Conservation (phyloP, 2,329 filamentous ascomycete species). For the Apiospora malaysiana region DNA sequence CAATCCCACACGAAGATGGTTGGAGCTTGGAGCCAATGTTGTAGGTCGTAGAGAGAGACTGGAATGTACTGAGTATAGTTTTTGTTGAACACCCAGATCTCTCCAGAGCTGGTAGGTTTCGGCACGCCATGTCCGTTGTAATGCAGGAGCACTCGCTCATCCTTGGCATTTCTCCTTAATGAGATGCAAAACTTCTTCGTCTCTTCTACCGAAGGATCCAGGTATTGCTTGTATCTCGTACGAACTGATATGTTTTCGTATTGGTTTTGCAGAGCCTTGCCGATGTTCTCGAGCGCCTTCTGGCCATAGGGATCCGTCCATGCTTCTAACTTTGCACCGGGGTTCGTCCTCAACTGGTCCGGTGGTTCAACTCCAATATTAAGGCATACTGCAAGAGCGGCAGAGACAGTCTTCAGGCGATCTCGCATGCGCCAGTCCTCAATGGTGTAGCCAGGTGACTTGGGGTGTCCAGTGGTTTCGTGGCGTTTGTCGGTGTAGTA, state of each 20-base stretch:
- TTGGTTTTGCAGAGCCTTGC: conserved; percentile 92
- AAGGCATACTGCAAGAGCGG: conserved; percentile 89
- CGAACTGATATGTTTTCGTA: conserved; percentile 95
- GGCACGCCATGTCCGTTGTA: conserved; percentile 99
- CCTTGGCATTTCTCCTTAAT: conserved; percentile 88
- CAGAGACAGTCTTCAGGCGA: conserved; percentile 93
- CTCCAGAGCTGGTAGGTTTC: conserved; percentile 91
- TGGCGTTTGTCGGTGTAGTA: conserved; percentile 99
- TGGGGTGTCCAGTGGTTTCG: conserved; percentile 89
- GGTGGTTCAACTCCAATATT: conserved; percentile 98
- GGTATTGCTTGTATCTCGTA: conserved; percentile 96
- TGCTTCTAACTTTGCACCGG: conserved; percentile 91
- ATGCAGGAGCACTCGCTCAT: conserved; percentile 95
- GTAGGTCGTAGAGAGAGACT: conserved; percentile 91
- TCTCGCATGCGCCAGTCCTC: conserved; percentile 99
- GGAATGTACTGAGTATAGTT: conserved; percentile 99
- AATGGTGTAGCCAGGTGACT: conserved; percentile 67
- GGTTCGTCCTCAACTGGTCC: conserved; percentile 93
- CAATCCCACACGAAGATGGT: conserved; percentile 98
- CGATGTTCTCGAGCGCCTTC: conserved; percentile 91
- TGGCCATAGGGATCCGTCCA: conserved; percentile 92
- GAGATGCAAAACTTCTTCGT: conserved; percentile 96
- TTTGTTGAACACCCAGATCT: conserved; percentile 99
- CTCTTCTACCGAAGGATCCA: conserved; percentile 96
- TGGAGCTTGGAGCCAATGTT: conserved; percentile 93